phyloP scores from a whole-genome alignment of 768 basidiomycete species.

The Mycena vitilis region DNA sequence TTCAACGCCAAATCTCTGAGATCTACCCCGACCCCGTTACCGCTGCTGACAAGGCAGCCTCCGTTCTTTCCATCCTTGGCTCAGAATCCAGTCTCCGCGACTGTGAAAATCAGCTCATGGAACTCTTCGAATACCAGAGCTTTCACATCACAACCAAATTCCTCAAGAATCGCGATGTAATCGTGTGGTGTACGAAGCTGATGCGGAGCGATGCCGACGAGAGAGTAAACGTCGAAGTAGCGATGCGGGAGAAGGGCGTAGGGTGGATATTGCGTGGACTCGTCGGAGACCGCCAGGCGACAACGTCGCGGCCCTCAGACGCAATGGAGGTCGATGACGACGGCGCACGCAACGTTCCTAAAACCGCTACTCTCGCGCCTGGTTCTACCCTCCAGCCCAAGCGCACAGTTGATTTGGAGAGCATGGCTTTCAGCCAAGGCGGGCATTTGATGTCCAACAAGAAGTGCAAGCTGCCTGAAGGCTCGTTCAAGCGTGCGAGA shows the following conservation, averaged over 20 bases:
- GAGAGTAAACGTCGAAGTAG: slow-evolving; percentile 93
- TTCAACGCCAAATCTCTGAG: slow-evolving; percentile 92
- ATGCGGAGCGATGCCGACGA: slow-evolving; percentile 91
- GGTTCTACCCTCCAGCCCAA: slow-evolving; percentile 91
- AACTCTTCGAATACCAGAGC: slow-evolving; percentile 92
- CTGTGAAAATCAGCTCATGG: slow-evolving; percentile 96
- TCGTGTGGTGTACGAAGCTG: slow-evolving; percentile 98
- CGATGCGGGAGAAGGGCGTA: slow-evolving; percentile 97
- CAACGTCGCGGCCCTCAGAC: slow-evolving; percentile 59
- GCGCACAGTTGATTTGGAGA: slow-evolving; percentile 86
- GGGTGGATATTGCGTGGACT: slow-evolving; percentile 96
- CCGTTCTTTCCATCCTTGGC: slow-evolving; percentile 85
- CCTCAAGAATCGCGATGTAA: slow-evolving; percentile 93
- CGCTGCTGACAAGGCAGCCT: slow-evolving; percentile 88
- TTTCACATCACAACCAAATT: slow-evolving; percentile 92
- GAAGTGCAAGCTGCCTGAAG: slow-evolving; percentile 97
- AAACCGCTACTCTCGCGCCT: slow-evolving; percentile 88
- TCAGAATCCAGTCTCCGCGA: slow-evolving; percentile 91
- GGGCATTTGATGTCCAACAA: slow-evolving; percentile 99
- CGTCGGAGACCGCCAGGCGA: slow-evolving; percentile 78
- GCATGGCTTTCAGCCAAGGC: slow-evolving; percentile 96
- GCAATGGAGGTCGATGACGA: slow-evolving; percentile 84
- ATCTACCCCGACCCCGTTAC: slow-evolving; percentile 95
- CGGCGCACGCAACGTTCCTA: slow-evolving; percentile 68
- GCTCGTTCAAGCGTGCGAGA: slow-evolving; percentile 95